phyloP scores from a whole-genome alignment of 106 monocot species.

The Platanthera zijinensis region DNA sequence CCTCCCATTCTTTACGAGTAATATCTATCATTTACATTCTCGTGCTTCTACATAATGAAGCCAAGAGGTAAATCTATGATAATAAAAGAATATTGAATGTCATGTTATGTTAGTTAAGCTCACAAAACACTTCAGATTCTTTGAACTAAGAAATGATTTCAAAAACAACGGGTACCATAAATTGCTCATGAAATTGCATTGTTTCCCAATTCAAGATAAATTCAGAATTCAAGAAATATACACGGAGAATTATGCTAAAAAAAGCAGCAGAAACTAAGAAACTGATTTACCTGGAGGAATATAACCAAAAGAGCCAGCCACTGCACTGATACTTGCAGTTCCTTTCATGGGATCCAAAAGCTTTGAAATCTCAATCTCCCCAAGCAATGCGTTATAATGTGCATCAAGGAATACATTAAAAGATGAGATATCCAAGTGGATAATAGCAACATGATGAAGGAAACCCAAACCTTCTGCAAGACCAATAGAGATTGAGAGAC shows the following conservation, averaged over 20 bases:
- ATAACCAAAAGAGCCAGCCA: conserved; percentile 90
- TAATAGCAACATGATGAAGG: conserved; percentile 61
- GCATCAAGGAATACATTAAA: conserved; percentile 61
- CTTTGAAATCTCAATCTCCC: conserved; percentile 82
- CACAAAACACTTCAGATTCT: too few relatives aligned
- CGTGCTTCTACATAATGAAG: too few relatives aligned
- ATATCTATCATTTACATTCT: too few relatives aligned
- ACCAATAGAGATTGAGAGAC: conserved; percentile 48
- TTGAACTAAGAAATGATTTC: too few relatives aligned
- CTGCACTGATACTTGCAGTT: conserved; percentile 85
- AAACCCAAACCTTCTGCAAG: conserved; percentile 76
- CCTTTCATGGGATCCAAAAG: conserved; percentile 90
- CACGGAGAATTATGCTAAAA: not conserved
- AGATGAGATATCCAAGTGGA: conserved; percentile 81
- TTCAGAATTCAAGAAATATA: not conserved
- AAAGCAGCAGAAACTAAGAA: not conserved
- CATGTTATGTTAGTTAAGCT: too few relatives aligned
- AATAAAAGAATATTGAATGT: too few relatives aligned
- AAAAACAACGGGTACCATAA: too few relatives aligned
- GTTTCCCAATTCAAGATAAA: too few relatives aligned
- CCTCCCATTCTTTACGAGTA: too few relatives aligned
- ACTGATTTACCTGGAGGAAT: conserved; percentile 68
- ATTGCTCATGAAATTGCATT: too few relatives aligned
- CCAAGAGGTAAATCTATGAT: too few relatives aligned
- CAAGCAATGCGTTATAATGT: conserved; percentile 57